Evolutionary conservation across 805 yeast species (phyloP), one percentile per base, ranked within the genome.

Genomic region (Candida arabinofermentans): DNA sequence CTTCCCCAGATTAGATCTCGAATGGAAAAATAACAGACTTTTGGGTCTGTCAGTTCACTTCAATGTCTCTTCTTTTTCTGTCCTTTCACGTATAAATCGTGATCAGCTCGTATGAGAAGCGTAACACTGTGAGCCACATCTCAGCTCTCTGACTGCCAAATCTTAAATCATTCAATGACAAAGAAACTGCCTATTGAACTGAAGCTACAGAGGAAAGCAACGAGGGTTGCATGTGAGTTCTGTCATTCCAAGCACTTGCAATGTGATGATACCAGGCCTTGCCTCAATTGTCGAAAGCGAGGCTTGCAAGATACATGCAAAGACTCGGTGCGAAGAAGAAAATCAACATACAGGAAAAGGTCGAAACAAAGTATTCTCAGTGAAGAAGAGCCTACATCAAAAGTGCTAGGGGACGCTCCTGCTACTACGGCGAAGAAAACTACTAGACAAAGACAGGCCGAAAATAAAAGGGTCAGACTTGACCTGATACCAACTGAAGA

Each of bases 161-260:
- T 14, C 18, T 6, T 4, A 18, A 3, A 21, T 4, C 24, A 7
- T 5, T 18, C 17, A 23, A 83, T 83, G 89, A 83, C 90, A 0
- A 80, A 78, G 56, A 73, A 69, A 48, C 72, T 83, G 19, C 70
- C 81, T 1, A 60, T 62, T 10, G 74, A 71, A 39, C 74, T 80
- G 50, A 81, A 77, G 55, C 65, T 64, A 32, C 65, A 61, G 29
- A 61, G 91, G 34, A 77, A 70, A 48, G 87, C 89, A 5, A 79
- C 83, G 2, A 64, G 76, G 8, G 70, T 83, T 35, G 93, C 91
- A 2, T 84, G 93, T 54, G 70, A 70, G 16, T 81, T 82, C 55
- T 84, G 91, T 58, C 88, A 83, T 55, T 62, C 71, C 21, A 84
- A 84, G 49, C 93, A 83, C 53, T 67, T 84, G 12, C 90, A 83